Conservation (phyloP, 106 monocot genomes). For the Cymbidium sinense region DNA sequence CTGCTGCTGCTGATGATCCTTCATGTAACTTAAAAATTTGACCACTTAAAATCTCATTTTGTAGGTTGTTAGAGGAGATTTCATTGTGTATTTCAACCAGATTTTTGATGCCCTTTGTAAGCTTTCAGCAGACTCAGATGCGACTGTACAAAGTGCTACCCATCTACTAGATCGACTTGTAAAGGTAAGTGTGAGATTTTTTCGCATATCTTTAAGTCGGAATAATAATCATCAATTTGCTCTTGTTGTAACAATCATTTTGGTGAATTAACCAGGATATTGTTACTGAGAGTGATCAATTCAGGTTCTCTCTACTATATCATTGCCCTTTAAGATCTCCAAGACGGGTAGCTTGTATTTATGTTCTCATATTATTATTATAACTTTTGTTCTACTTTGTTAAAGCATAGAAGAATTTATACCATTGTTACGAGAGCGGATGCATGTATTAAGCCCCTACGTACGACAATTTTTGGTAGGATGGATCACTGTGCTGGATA, state of each 20-base stretch:
- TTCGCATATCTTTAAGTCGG: not conserved
- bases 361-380: constrained; percentile 4
- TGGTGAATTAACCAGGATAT: constrained; percentile 60
- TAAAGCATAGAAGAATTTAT: constrained; percentile 99
- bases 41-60: not conserved
- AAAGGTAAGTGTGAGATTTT: constrained; percentile 48
- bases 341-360: constrained; percentile 9
- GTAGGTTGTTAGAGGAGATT: constrained; percentile 98
- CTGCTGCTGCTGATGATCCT: constrained; percentile 1
- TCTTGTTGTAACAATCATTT: constrained; percentile 10
- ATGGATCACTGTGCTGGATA: constrained; percentile 98
- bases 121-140: constrained; percentile 89
- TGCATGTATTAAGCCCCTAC: constrained; percentile 95
- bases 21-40: not conserved
- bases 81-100: constrained; percentile 90
- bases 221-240: not conserved
- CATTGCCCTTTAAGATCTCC: not conserved
- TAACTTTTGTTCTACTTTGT: constrained; percentile 8
- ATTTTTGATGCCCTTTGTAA: constrained; percentile 99
- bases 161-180: constrained; percentile 95
- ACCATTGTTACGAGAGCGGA: constrained; percentile 92
- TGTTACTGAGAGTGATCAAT: constrained; percentile 96
- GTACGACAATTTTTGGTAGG: constrained; percentile 99
- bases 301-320: constrained; percentile 55
- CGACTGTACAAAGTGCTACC: constrained; percentile 96